Base-by-base conservation (phyloP, 768 basidiomycete genomes). In the Stropharia rugosoannulata region DNA sequence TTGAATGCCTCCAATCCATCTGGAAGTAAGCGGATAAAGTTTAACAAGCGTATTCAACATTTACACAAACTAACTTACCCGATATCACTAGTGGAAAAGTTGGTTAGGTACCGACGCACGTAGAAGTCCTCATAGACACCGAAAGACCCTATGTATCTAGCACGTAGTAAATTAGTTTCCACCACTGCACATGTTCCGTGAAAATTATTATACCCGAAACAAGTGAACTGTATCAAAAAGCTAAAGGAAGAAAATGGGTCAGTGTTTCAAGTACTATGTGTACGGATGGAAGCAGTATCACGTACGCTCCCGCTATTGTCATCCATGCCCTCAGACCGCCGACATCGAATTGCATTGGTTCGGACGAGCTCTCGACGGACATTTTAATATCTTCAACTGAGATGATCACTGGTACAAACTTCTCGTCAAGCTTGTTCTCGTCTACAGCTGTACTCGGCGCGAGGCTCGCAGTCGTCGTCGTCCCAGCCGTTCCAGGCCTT, bases 1-100 rank as follows among this genome's bases (percentile, higher is more conserved):
- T 59, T 86, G 82, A 0, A 72, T 64, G 3, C 82, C 80, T 6
- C 83, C 84, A 39, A 52, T 52, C 51, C 51, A 52, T 35, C 51
- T 52, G 18, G 22, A 22, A 22, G 22, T 18, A 13, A 22, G 25
- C 12, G 32, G 7, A 8, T 9, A 1, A 10, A 6, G 1, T 15
- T 11, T 42, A 8, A 10, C 39, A 32, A 37, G 49, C 15, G 4
- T 19, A 12, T 38, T 9, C 11, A 5, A n/a, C 7, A 16, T 7
- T 36, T 29, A 42, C 4, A 36, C n/a, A 6, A 35, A 9, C 5
- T 2, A 35, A 42, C 50, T 6, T 51, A 67, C 66, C 68, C 64
- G 25, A 69, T 67, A 38, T 63, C 63, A 43, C 65, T 66, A 8
- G 68, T 60, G 3, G 62, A 59, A 49, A 54, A 63, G 0, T 57